Base-by-base conservation (phyloP, 495 filamentous ascomycete species). In the Aspergillus olivimuriae region DNA sequence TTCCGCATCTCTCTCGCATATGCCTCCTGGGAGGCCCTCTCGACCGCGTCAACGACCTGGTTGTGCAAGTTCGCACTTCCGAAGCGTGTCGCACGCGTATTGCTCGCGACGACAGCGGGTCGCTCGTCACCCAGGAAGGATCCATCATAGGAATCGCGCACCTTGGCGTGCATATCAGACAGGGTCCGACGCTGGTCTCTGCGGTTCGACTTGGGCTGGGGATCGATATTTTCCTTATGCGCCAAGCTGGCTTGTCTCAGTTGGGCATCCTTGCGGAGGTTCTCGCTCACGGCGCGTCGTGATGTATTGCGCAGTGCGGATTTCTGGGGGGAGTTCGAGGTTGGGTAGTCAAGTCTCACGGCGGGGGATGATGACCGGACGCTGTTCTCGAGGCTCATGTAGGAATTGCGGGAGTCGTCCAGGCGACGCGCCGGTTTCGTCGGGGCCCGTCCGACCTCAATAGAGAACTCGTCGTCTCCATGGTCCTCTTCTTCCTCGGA, bases 81-180 rank as follows among this genome's bases (percentile, higher is more conserved):
- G 57, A 83, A 84, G 43, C 81, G 76, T 33, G 80, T 79, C 40
- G 62, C 73, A 41, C 70, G 73, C 17, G 70, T 45, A 20, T 70
- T 75, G n/a, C 63, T 55, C 0, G 63, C 57, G 20, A 68, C 51
- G 20, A 65, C 73, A 5, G 71, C 59, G 12, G 78, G 78, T 24
- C 74, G 61, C 38, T 77, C 75, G 31, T 77, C 74, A 30, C 55
- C 65, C 20, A 74, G 41, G 22, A 72, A 62, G 18, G 76, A 78
- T 2, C 69, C 68, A 33, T 80, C 76, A 48, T 82, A 78, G 44
- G 66, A 66, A 24, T 76, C 74, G 8, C 68, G 65, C 8, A 76
- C 70, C 48, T 69, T 75, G 9, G 74, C 73, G 45, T 82, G 76
- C 62, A 75, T 70, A 16, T 77, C 68, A 7, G 74, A 70, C 4